These are phyloP conservation scores for Macrolepiota albuminosa DNA, from an alignment of 768 basidiomycete genomes.

Conservation along the genomic window DNA sequence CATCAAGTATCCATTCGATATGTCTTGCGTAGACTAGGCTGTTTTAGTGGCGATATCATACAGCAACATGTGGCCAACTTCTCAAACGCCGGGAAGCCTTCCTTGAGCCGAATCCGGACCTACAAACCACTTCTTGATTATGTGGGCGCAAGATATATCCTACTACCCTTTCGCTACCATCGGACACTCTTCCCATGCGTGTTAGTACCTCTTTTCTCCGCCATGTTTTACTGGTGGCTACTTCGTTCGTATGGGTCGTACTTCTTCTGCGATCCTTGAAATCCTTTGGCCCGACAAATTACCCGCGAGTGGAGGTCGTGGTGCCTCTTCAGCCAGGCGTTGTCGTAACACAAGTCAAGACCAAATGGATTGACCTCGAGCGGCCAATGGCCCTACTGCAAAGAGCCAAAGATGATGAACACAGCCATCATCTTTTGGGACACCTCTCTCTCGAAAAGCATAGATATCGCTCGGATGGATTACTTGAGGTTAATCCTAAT, in stretches of 20 bases:
- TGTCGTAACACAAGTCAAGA: background rate
- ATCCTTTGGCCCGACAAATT: background rate
- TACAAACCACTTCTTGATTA: background rate
- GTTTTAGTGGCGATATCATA: background rate
- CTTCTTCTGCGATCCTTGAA: background rate
- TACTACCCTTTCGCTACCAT: background rate
- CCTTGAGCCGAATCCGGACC: background rate
- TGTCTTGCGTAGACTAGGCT: too few relatives aligned
- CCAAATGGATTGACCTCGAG: background rate
- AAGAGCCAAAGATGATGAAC: background rate
- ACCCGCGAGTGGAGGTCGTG: background rate
- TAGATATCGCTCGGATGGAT: slow-evolving; percentile 31
- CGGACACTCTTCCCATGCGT: background rate
- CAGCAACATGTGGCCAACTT: background rate
- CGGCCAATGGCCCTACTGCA: background rate
- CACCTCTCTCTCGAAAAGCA: slow-evolving; percentile 21
- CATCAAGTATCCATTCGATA: too few relatives aligned
- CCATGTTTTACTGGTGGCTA: background rate
- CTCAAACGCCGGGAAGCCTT: background rate
- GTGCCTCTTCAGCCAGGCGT: background rate
- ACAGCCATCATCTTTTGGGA: background rate
- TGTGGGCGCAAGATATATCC: background rate
- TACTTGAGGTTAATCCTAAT: slow-evolving; percentile 34
- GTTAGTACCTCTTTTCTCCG: background rate
- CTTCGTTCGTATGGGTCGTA: background rate